Conservation (phyloP, 192 early-diverging fungal genomes). For the Linnemannia zychae region DNA sequence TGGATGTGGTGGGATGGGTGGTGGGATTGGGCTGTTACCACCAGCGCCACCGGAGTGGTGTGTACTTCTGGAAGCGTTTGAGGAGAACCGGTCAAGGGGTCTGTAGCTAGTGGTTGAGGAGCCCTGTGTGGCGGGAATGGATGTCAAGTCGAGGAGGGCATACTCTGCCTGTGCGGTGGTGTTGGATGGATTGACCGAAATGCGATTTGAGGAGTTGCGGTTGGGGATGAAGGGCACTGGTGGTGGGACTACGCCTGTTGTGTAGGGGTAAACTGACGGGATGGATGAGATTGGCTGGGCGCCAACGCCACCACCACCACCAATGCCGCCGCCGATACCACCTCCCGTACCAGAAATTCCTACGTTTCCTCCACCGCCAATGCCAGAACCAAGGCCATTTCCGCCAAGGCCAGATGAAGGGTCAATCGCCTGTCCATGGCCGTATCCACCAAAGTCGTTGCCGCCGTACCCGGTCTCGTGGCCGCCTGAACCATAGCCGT, state of each 20-base stretch:
- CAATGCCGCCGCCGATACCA: neutral
- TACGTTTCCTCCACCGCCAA: neutral
- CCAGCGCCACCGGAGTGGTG: neutral
- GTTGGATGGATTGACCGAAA: neutral
- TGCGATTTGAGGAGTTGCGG: neutral
- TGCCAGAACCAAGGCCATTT: neutral
- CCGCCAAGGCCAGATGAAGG: neutral
- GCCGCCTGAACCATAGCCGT: neutral
- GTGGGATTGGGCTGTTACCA: neutral
- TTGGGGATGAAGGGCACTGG: neutral
- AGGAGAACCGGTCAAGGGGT: neutral
- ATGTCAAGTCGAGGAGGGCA: neutral
- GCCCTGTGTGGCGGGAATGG: neutral
- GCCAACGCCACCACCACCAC: neutral
- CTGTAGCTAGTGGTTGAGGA: neutral
- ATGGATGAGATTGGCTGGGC: slow-evolving; percentile 3
- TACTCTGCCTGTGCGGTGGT: neutral
- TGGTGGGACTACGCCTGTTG: neutral
- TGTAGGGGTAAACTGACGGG: neutral
- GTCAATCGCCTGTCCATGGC: slow-evolving; percentile 10
- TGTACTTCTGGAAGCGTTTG: neutral
- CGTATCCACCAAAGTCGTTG: slow-evolving; percentile 8
- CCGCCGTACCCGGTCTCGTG: slow-evolving; percentile 7
- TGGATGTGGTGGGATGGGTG: neutral
- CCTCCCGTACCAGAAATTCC: neutral